Evolutionary conservation across 192 early-diverging fungal genomes (phyloP).

Genomic region (Coemansia sp.): DNA sequence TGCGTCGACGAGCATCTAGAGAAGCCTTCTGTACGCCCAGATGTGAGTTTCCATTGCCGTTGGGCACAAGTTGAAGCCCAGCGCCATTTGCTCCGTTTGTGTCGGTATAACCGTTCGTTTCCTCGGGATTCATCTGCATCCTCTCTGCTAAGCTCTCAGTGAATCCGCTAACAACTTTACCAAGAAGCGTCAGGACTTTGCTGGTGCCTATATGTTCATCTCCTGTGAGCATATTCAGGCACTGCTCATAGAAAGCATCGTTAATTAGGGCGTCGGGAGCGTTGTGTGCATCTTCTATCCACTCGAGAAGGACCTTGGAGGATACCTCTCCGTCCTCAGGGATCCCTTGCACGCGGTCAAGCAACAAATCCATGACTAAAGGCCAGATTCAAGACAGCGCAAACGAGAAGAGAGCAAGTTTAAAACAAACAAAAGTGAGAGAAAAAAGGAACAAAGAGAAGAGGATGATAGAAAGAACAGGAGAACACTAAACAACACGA

Average conservation of each 20-base stretch:
- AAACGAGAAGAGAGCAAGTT: neutral
- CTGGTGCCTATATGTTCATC: neutral
- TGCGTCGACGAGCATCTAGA: constrained; percentile 22
- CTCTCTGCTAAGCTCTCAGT: neutral
- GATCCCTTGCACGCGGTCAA: neutral
- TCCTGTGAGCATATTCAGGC: neutral
- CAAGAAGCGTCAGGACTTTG: neutral
- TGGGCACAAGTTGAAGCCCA: neutral
- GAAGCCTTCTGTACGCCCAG: neutral
- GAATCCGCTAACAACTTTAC: neutral
- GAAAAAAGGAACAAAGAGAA: neutral
- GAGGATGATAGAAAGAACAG: neutral
- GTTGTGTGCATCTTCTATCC: neutral
- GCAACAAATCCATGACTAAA: neutral
- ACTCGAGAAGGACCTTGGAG: neutral
- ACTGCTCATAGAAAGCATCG: neutral
- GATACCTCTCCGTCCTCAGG: neutral
- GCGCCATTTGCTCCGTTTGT: neutral
- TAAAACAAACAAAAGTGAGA: neutral
- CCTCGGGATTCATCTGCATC: neutral
- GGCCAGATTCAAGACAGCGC: neutral
- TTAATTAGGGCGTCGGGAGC: neutral
- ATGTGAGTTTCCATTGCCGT: neutral
- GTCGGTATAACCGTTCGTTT: neutral
- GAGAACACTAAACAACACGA: neutral